phyloP scores from a whole-genome alignment of 148 eudicot species.

The Vaccinium corymbosum region DNA sequence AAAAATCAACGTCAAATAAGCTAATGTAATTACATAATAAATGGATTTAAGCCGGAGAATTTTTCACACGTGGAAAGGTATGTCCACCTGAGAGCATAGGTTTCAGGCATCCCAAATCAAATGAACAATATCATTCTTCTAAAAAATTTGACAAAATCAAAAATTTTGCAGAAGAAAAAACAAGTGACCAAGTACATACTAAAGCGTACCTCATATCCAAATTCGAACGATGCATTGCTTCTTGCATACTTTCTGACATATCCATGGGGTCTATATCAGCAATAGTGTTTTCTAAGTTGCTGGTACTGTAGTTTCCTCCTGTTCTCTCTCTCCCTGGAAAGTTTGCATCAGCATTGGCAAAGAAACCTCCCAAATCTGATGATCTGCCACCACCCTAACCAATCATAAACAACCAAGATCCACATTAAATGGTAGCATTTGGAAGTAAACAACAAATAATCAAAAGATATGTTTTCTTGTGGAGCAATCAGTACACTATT shows the following conservation, averaged over 20 bases:
- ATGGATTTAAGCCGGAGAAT: background rate
- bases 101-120: slow-evolving; percentile 13
- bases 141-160: background rate
- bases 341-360: slow-evolving; percentile 54
- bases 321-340: slow-evolving; percentile 37
- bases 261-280: slow-evolving; percentile 86
- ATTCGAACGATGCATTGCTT: slow-evolving; percentile 94
- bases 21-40: background rate
- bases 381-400: slow-evolving; percentile 47
- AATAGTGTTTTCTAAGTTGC: slow-evolving; percentile 33
- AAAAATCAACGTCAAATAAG: background rate
- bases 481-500: background rate
- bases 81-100: background rate
- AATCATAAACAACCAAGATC: slow-evolving; percentile 14
- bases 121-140: background rate
- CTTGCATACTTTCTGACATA: slow-evolving; percentile 94
- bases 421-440: background rate
- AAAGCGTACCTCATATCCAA: slow-evolving; percentile 88
- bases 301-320: slow-evolving; percentile 38
- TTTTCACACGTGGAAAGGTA: background rate
- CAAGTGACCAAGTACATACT: slow-evolving; percentile 35
- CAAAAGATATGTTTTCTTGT: slow-evolving; percentile 8
- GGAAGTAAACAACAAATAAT: slow-evolving; percentile 10
- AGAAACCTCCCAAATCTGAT: slow-evolving; percentile 52
- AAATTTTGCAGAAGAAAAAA: background rate